These are phyloP conservation scores for Nothophytophthora sp. DNA, from an alignment of 352 stramenopile genomes.

Conservation along the genomic window DNA sequence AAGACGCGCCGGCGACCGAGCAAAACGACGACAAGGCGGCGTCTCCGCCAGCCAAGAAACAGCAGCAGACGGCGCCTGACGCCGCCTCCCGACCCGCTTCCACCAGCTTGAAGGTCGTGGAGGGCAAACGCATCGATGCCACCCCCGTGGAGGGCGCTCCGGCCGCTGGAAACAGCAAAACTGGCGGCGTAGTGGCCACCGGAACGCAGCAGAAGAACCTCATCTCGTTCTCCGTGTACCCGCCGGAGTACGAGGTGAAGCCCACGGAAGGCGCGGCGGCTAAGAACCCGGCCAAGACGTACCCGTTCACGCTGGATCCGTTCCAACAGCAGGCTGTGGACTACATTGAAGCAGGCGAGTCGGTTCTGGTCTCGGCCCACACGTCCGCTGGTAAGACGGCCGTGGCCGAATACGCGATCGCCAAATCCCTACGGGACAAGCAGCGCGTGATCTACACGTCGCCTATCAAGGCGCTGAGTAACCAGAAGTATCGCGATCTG, in stretches of 20 bases:
- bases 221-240: slow-evolving; percentile 94
- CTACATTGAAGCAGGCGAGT: slow-evolving; percentile 97
- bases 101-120: slow-evolving; percentile 61
- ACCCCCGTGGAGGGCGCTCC: slow-evolving; percentile 45
- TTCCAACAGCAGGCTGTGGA: slow-evolving; percentile 97
- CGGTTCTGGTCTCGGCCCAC: slow-evolving; percentile 98
- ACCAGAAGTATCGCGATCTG: slow-evolving; percentile 99
- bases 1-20: slow-evolving; percentile 24
- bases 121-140: slow-evolving; percentile 76
- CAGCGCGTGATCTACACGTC: slow-evolving; percentile 99
- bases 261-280: slow-evolving; percentile 48
- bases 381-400: slow-evolving; percentile 98
- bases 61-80: slow-evolving; percentile 18
- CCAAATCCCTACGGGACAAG: slow-evolving; percentile 93
- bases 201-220: slow-evolving; percentile 96
- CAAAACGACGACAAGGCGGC: slow-evolving; percentile 31
- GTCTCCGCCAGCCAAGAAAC: slow-evolving; percentile 58
- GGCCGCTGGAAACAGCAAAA: no score
- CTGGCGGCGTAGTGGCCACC: slow-evolving; percentile 82
- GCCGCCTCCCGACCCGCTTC: slow-evolving; percentile 26
- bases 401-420: slow-evolving; percentile 99
- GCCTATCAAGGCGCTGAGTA: slow-evolving; percentile 99
- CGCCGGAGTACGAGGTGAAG: slow-evolving; percentile 57
- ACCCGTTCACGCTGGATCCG: slow-evolving; percentile 98
- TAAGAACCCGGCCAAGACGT: slow-evolving; percentile 95